A percentile compares a stretch with the other conserved stretches of the same genome.
Conservation (phyloP, 768 basidiomycete genomes). For the Ephemerocybe angulata region DNA sequence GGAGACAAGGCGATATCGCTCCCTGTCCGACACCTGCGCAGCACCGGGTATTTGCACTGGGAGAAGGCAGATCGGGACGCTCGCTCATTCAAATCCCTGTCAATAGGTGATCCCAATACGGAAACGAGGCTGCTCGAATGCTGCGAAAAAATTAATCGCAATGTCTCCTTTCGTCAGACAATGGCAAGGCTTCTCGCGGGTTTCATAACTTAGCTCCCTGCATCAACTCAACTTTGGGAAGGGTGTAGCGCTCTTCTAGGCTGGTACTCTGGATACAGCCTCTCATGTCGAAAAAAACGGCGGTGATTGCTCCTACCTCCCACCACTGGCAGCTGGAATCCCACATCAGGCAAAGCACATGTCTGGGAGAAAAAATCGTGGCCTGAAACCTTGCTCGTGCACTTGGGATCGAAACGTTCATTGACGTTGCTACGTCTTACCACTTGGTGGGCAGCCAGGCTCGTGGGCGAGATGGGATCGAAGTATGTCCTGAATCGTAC, state of each 20-base stretch:
- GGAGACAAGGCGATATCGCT: too few species aligned
- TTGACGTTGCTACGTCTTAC: background rate
- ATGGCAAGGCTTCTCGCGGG: background rate
- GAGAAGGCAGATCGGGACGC: too few species aligned
- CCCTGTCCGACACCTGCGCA: too few species aligned
- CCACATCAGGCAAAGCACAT: background rate
- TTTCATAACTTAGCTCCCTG: background rate
- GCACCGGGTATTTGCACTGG: too few species aligned
- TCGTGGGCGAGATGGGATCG: conserved; percentile 1
- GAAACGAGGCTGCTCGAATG: background rate
- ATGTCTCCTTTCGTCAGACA: background rate
- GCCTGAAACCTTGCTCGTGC: background rate
- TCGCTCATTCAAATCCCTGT: too few species aligned
- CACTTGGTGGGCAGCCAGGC: background rate
- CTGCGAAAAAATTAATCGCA: background rate
- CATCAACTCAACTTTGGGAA: background rate
- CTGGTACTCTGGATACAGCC: too few species aligned
- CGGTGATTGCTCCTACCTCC: too few species aligned
- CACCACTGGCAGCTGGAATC: background rate
- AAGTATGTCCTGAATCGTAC: background rate
- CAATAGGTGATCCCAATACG: too few species aligned
- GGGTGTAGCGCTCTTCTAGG: too few species aligned
- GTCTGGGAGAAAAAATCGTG: background rate
- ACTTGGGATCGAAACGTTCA: background rate
- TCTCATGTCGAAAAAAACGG: too few species aligned